Evolutionary conservation across 2,329 filamentous ascomycete species (phyloP), one percentile per base, ranked within the genome.

Genomic region (Dendrostoma leiphaemia): DNA sequence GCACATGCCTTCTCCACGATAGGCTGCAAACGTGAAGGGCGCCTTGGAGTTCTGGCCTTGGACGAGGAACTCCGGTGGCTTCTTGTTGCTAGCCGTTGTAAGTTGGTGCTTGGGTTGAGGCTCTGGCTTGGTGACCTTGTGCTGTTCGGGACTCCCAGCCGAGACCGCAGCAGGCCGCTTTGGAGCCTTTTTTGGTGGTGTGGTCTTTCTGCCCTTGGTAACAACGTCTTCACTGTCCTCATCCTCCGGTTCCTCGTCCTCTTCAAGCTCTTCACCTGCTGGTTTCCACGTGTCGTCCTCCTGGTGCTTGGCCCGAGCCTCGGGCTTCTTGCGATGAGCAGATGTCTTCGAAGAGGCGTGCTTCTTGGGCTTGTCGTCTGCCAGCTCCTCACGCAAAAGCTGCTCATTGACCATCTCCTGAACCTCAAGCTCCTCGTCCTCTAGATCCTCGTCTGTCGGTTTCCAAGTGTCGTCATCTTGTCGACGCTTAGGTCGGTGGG

Each of bases 1-100:
- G 44, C 53, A 57, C 60, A 60, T 60, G 15, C 60, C 60, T 48
- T 61, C 60, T 12, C 60, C 60, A 4, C 59, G 52, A 48, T 62
- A 61, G 1, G 53, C 59, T 13, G 51, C 50, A 47, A 56, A 59
- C 1, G 54, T 61, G 43, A 62, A 62, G 9, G 55, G 59, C 7
- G 60, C 60, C 7, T 49, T 45, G 10, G 51, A 47, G 48, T 60
- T 62, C 15, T 56, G 51, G 29, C 60, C 59, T 10, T 44, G 51
- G 8, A 61, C 60, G 19, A 61, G 32, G 41, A 60, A 62, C 23
- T 53, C 53, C 13, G 60, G 60, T n/a, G 60, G 37, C 9, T 46
- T 54, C 38, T 46, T 54, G 51, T 62, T 62, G 38, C 19, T 53
- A 15, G 60, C 57, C 24, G 52, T 48, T 10, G 57, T 54, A 21